Evolutionary conservation across 305 asterid genomes (phyloP), one percentile per base, ranked within the genome.

Genomic region (Petunia hybrid): DNA sequence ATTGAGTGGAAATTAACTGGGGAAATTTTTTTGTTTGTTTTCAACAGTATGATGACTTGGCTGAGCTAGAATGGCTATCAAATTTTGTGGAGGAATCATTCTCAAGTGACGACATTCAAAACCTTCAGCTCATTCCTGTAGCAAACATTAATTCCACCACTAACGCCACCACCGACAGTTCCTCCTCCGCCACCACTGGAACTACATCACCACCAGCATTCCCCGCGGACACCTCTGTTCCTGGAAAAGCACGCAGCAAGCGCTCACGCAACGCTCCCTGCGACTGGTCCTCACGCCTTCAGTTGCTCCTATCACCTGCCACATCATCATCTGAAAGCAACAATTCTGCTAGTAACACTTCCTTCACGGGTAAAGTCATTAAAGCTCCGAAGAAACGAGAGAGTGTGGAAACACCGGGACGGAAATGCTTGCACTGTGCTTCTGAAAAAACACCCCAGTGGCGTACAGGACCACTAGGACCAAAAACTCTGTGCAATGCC

Each of bases 401-500:
- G 77, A 83, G 86, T 1, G 13, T 78, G 7, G 97, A 88, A 51
- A 82, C 89, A 6, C 87, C 90, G 0, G 97, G 94, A 16, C 89
- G 98, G 71, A 91, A 83, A 78, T 95, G 99, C 87, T 94, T 95
- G 64, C 99, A 95, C 85, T 95, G 99, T 64, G 92, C 89, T 12
- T 92, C 99, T 10, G 99, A 95, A n/a, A 95, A 94, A 85, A 95
- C 99, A 0, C 99, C 99, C 14, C 99, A 95, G 41, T 96, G 99
- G 99, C 81, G 99, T 62, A 91, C 98, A 3, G 99, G 99, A 4
- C 99, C 99, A 0, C 82, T 94, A 92, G 99, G 99, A 73, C 98
- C 99, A 0, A 95, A 95, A 39, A 95, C 98, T 0, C 80, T 95
- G n/a, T 95, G 98, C 88, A 95, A 95, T 81, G 99, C 99, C 5